These are phyloP conservation scores for Aristolochia contorta DNA, from an alignment of 164 flowering plant genomes.

Conservation along the genomic window DNA sequence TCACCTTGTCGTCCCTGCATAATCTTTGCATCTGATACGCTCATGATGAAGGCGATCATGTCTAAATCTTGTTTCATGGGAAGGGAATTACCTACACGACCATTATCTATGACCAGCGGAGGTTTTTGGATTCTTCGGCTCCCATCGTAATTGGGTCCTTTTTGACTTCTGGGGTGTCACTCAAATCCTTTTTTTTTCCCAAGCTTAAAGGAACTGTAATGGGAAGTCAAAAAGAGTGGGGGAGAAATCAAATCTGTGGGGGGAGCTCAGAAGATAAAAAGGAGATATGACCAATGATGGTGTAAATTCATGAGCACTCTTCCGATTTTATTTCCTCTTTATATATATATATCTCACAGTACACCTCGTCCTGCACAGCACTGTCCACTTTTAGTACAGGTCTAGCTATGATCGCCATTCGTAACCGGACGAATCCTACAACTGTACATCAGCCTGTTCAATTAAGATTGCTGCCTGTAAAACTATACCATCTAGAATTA, in stretches of 20 bases:
- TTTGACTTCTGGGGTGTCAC: conserved; percentile 1
- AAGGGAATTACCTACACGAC: neutral
- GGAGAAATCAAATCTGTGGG: neutral
- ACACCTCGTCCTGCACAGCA: too few relatives aligned
- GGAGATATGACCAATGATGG: too few relatives aligned
- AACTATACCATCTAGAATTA: too few relatives aligned
- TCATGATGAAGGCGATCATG: conserved; percentile 5
- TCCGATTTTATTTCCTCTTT: too few relatives aligned
- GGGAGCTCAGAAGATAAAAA: neutral
- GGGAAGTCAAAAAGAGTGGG: conserved; percentile 5
- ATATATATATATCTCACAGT: too few relatives aligned
- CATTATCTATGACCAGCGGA: neutral
- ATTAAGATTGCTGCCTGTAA: too few relatives aligned
- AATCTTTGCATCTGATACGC: neutral
- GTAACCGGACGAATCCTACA: too few relatives aligned
- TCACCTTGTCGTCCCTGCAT: too few relatives aligned
- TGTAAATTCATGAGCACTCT: too few relatives aligned
- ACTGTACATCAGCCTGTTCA: too few relatives aligned
- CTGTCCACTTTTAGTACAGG: too few relatives aligned
- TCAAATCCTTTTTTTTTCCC: neutral
- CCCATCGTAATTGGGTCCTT: neutral
- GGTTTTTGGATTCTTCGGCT: neutral
- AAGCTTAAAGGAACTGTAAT: neutral
- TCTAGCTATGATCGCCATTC: too few relatives aligned
- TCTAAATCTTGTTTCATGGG: conserved; percentile 2